Base-by-base conservation (phyloP, 208 protist genomes). In the Trypanosoma cruzi region DNA sequence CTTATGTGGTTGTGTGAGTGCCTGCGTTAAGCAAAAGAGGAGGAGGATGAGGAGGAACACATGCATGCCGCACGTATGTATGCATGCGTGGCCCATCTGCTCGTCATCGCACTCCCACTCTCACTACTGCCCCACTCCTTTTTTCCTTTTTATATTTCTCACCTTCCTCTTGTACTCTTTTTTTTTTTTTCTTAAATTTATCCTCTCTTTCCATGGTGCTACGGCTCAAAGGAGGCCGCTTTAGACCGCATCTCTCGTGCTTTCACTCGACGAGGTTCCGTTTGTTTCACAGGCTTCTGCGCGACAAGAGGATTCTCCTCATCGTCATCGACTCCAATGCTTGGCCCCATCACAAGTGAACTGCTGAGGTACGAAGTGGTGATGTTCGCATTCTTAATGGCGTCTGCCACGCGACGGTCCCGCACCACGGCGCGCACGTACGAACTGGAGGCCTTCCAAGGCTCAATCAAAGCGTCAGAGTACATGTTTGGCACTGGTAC, bases 321-420 rank as follows among this genome's bases (percentile, higher is more conserved):
- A 20, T 34, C 50, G 20, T 81, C 66, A 8, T 75, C 69, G 13
- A 56, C 1, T n/a, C 68, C 65, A 29, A 73, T 71, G 55, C 59
- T 81, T 34, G 80, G 78, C 11, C 83, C 80, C 32, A 72, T 64
- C 52, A 96, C 75, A 1, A 96, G 64, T 13, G 49, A 67, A 26
- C 68, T 74, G 57, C 86, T 94, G 14, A 96, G 70, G 58, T 83
- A 96, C 16, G 67, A 86, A 1, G 90, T 96, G 26, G 80, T 84
- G 44, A 92, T 73, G 57, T 96, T 96, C 8, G 88, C 71, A 48
- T 84, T 84, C 73, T 90, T 75, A 32, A 96, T 85, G 20, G 79
- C 84, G 24, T 81, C 44, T 16, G 85, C 90, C 14, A 86, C 82
- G 3, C 79, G 60, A 6, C 81, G 82, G 55, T 90, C 73, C 22